Percentiles rank a stretch among this genome's conserved stretches.
phyloP scores from a whole-genome alignment of 768 basidiomycete species.

The Lentinula sp. region DNA sequence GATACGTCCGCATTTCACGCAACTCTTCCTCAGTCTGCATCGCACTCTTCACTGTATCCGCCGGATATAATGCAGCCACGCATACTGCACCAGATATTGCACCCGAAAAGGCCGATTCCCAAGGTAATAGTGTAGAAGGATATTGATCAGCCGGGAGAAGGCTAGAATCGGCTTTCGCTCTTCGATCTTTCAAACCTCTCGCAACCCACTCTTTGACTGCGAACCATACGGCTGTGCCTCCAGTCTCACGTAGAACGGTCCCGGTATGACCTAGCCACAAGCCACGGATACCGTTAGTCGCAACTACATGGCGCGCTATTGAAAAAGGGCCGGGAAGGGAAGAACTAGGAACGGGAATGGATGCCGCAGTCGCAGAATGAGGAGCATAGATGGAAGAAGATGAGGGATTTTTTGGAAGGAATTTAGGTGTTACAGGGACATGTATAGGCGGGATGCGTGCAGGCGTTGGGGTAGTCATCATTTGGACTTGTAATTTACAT shows the following conservation, averaged over 20 bases:
- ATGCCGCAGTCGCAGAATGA: slow-evolving; percentile 7
- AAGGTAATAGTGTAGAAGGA: slow-evolving; percentile 34
- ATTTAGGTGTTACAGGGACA: slow-evolving; percentile 42
- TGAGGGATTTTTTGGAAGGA: slow-evolving; percentile 6
- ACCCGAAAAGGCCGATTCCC: slow-evolving; percentile 77
- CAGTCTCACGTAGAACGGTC: slow-evolving; percentile 89
- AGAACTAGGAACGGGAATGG: slow-evolving; percentile 11
- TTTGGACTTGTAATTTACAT: slow-evolving; percentile 91
- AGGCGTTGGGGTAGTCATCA: slow-evolving; percentile 38
- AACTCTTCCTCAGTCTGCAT: slow-evolving; percentile 89
- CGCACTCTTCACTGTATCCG: slow-evolving; percentile 84
- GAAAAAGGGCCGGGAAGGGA: slow-evolving; percentile 68
- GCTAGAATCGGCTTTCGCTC: not conserved
- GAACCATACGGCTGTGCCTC: slow-evolving; percentile 91
- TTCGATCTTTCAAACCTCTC: slow-evolving; percentile 46
- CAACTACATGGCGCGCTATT: slow-evolving; percentile 59
- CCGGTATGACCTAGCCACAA: slow-evolving; percentile 98
- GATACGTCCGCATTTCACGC: slow-evolving; percentile 30
- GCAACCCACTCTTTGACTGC: slow-evolving; percentile 77
- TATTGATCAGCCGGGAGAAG: not conserved
- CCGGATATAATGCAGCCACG: slow-evolving; percentile 82
- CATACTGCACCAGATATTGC: slow-evolving; percentile 76
- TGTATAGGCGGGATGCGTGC: slow-evolving; percentile 10
- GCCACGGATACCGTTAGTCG: slow-evolving; percentile 66
- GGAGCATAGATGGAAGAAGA: slow-evolving; percentile 9